Conservation (phyloP, 176 grass and related monocot genomes). For the Secale cereale region DNA sequence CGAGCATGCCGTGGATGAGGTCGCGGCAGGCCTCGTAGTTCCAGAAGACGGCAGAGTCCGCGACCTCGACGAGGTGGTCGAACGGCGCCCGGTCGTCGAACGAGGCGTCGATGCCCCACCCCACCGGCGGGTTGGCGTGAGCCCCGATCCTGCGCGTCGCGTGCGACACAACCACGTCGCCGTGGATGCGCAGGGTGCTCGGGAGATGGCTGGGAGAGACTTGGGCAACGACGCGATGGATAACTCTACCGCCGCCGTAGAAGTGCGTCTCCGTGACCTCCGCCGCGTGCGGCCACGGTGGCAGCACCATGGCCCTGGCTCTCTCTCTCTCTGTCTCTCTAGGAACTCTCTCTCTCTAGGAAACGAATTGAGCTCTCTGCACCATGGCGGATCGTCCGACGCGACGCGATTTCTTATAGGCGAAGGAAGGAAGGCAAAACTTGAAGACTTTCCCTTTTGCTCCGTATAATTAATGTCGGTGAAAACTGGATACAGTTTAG, state of each 20-base stretch:
- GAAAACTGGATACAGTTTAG: no score
- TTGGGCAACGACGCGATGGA: not conserved
- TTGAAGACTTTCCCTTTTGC: no score
- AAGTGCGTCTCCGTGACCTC: not conserved
- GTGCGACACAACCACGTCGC: not conserved
- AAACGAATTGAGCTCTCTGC: no score
- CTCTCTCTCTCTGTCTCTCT: no score
- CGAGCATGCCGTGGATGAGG: not conserved
- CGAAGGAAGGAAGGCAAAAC: no score
- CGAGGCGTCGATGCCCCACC: no score
- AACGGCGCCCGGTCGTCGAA: not conserved
- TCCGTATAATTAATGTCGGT: no score
- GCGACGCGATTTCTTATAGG: not conserved
- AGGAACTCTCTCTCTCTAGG: no score
- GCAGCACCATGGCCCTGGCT: not conserved
- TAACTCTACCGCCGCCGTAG: not conserved
- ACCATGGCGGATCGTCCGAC: not conserved
- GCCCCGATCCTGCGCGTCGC: not conserved
- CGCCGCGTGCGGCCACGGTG: not conserved
- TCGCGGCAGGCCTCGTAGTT: not conserved
- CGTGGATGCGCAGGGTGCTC: not conserved
- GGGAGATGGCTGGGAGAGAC: not conserved
- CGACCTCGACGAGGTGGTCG: not conserved
- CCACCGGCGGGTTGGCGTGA: not conserved
- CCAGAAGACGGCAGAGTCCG: not conserved